Evolutionary conservation across 2,329 filamentous ascomycete genomes (phyloP), one percentile per base, ranked within the genome.

Genomic region (Drechslerella coelobrocha): DNA sequence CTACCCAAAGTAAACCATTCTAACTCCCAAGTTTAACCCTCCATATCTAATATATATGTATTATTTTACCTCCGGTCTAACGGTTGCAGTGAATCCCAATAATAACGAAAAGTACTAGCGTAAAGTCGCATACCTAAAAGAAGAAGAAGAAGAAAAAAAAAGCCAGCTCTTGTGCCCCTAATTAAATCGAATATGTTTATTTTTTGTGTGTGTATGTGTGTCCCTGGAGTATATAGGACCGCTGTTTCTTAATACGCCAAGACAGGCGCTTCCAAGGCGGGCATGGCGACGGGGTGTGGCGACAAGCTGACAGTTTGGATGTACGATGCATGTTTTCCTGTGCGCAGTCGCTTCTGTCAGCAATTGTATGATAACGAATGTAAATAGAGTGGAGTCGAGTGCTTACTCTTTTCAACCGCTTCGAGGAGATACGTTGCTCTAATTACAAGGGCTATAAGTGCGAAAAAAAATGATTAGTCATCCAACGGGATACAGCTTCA

Each of bases 351-450:
- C 4, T 19, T 48, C 43, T 4, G 14, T 48, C 7, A 26, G 43
- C 43, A 52, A 7, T 45, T 4, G 4, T 17, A 4, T 6, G 47
- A 26, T 9, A 27, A 4, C 21, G 8, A 12, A 50, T 39, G 41
- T 50, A 37, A 52, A 60, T 45, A 8, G 19, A 8, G 7, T 45
- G 7, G 41, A 6, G 7, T 45, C 7, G 50, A 27, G 24, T 54
- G 57, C 24, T 69, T 41, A 41, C 52, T 69, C 52, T 69, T 69
- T 48, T 69, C 65, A 21, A 69, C 43, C 52, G 61, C 61, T 39
- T 62, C 65, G 24, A 69, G 34, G 17, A 69, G 43, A 43, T 69
- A 62, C 9, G 57, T 69, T 9, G 65, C 59, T 23, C 65, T 34
- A 7, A 69, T 53, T n/a, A 69, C 57, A 5, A 69, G 26, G 6